These are phyloP conservation scores for Oryza coarctata DNA, from an alignment of 176 grass and related monocot species.

Conservation along the genomic window DNA sequence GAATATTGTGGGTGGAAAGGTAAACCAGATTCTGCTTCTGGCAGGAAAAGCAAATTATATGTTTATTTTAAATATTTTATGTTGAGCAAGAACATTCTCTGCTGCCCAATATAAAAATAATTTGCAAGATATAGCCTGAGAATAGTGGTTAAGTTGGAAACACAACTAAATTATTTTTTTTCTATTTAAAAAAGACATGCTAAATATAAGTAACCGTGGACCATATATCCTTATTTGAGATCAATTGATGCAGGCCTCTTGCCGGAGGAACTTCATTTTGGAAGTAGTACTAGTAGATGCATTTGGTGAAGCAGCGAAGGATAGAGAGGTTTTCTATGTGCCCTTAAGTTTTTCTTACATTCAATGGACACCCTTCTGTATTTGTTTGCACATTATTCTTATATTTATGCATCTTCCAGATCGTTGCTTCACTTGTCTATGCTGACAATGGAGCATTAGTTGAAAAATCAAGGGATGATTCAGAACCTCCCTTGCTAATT, in stretches of 20 bases:
- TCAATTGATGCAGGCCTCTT: constrained; percentile 71
- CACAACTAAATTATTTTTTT: neutral
- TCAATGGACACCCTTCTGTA: constrained; percentile 8
- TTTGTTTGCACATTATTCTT: constrained; percentile 12
- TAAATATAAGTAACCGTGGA: neutral
- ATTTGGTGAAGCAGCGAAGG: constrained; percentile 65
- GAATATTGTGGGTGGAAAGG: constrained; percentile 97
- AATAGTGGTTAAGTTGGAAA: constrained; percentile 20
- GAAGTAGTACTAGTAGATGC: constrained; percentile 69
- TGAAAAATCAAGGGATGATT: constrained; percentile 84
- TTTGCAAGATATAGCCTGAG: constrained; percentile 17
- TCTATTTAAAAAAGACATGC: neutral
- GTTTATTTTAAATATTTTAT: constrained; percentile 6
- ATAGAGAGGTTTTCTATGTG: constrained; percentile 60
- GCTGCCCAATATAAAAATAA: neutral
- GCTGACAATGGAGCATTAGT: constrained; percentile 77
- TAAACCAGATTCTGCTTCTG: constrained; percentile 33
- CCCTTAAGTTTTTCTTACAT: neutral
- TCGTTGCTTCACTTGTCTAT: constrained; percentile 83
- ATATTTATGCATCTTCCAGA: constrained; percentile 48
- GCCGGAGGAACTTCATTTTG: constrained; percentile 84
- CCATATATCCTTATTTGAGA: constrained; percentile 3
- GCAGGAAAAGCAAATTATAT: neutral
- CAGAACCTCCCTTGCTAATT: constrained; percentile 80
- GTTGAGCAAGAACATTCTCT: neutral